Percentiles rank a stretch among this genome's conserved stretches.
phyloP scores from a whole-genome alignment of 768 basidiomycete genomes.

The Macrocybe gigantea region DNA sequence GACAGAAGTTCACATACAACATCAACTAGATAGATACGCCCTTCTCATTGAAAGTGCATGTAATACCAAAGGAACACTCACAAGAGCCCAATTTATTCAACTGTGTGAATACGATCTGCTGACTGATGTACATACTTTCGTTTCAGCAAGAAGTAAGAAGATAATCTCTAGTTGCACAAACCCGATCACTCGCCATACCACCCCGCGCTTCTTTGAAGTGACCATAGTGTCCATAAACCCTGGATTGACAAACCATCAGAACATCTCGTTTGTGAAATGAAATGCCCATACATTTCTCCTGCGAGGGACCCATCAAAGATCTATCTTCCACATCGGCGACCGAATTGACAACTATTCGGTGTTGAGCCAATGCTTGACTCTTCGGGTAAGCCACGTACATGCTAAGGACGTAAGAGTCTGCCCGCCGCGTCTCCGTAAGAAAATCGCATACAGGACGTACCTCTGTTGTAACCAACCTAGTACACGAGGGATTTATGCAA shows the following conservation, averaged over 20 bases:
- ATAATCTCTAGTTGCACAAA: conserved; percentile 9
- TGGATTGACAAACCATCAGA: conserved; percentile 10
- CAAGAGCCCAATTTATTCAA: conserved; percentile 31
- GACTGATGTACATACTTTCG: conserved; percentile 20
- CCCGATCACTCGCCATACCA: conserved; percentile 52
- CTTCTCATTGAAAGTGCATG: background rate
- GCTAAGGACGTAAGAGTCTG: background rate
- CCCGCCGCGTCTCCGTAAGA: background rate
- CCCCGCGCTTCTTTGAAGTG: conserved; percentile 38
- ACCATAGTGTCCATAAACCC: conserved; percentile 45
- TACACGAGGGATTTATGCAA: background rate
- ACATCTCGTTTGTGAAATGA: background rate
- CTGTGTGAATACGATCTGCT: conserved; percentile 53
- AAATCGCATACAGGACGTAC: conserved; percentile 16
- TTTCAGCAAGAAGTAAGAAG: background rate
- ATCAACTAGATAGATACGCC: conserved; percentile 11
- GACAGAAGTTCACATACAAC: conserved; percentile 12
- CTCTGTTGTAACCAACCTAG: conserved; percentile 46
- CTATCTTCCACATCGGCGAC: conserved; percentile 36
- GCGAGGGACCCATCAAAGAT: conserved; percentile 48
- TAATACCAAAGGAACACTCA: conserved; percentile 13
- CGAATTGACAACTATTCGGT: conserved; percentile 33
- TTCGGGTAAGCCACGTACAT: conserved; percentile 1
- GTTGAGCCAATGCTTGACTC: conserved; percentile 8
- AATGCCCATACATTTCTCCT: conserved; percentile 44